These are phyloP conservation scores for Sherardia arvensis DNA, from an alignment of 257 asterid species.

Conservation along the genomic window DNA sequence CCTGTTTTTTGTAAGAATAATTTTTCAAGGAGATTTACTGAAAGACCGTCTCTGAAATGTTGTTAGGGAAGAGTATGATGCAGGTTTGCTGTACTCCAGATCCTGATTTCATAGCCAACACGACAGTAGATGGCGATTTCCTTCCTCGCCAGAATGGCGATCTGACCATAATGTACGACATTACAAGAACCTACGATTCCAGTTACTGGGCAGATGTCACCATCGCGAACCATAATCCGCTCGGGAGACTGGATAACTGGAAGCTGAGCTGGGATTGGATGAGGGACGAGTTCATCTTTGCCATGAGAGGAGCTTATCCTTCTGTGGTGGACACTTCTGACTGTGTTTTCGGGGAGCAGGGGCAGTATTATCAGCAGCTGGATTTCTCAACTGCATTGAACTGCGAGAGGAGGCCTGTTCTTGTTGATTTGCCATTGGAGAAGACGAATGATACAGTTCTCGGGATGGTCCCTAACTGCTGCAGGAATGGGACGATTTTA, in stretches of 20 bases:
- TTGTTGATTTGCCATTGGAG: slow-evolving; percentile 63
- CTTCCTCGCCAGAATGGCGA: slow-evolving; percentile 67
- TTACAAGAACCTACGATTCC: slow-evolving; percentile 54
- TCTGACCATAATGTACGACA: slow-evolving; percentile 73
- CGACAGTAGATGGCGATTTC: slow-evolving; percentile 44
- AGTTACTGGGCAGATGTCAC: slow-evolving; percentile 82
- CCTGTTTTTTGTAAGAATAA: no score
- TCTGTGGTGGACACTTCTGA: slow-evolving; percentile 52
- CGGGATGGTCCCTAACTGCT: slow-evolving; percentile 79
- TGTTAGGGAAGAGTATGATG: slow-evolving; percentile 59
- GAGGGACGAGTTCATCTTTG: slow-evolving; percentile 75
- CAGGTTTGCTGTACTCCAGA: slow-evolving; percentile 67
- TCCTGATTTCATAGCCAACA: slow-evolving; percentile 31
- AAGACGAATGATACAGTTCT: slow-evolving; percentile 59
- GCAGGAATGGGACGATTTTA: slow-evolving; percentile 83
- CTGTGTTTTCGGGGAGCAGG: slow-evolving; percentile 70
- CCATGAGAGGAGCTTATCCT: slow-evolving; percentile 87
- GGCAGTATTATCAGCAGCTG: slow-evolving; percentile 39
- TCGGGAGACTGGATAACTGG: slow-evolving; percentile 90
- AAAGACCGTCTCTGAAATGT: background rate
- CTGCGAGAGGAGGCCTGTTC: slow-evolving; percentile 69
- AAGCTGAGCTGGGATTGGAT: slow-evolving; percentile 95
- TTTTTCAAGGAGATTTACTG: background rate
- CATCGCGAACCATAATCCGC: slow-evolving; percentile 68
- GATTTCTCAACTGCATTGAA: slow-evolving; percentile 72